Evolutionary conservation across 164 flowering plant genomes (phyloP).

Genomic region (Dillenia turbinata): DNA sequence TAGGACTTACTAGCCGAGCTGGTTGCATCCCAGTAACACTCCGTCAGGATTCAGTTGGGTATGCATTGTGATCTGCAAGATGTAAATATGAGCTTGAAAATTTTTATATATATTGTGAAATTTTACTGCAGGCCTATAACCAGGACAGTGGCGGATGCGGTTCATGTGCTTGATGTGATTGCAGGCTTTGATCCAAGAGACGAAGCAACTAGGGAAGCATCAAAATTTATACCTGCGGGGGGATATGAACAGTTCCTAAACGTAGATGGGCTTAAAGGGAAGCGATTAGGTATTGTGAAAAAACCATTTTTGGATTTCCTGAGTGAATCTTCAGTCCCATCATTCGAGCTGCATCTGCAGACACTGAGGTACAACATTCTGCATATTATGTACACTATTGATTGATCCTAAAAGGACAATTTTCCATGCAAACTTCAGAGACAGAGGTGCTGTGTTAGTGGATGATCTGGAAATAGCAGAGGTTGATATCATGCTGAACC

Average conservation of each 20-base stretch:
- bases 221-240: slow-evolving; percentile 45
- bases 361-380: slow-evolving; percentile 25
- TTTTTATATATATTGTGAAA: too few species aligned
- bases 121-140: slow-evolving; percentile 41
- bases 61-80: background rate
- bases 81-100: too few species aligned
- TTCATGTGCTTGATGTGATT: slow-evolving; percentile 53
- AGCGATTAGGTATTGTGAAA: slow-evolving; percentile 51
- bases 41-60: slow-evolving; percentile 66
- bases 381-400: too few species aligned
- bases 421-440: too few species aligned
- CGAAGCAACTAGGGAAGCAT: slow-evolving; percentile 35
- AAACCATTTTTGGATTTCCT: slow-evolving; percentile 12
- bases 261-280: slow-evolving; percentile 44
- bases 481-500: slow-evolving; percentile 15
- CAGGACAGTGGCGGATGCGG: slow-evolving; percentile 74
- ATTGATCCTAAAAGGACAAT: too few species aligned
- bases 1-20: slow-evolving; percentile 69
- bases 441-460: slow-evolving; percentile 29
- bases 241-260: slow-evolving; percentile 56
- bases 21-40: slow-evolving; percentile 60
- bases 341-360: slow-evolving; percentile 24
- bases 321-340: slow-evolving; percentile 1
- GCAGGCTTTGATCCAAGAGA: slow-evolving; percentile 52
- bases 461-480: slow-evolving; percentile 39